Evolutionary conservation across 2,329 filamentous ascomycete genomes (phyloP), one percentile per base, ranked within the genome.

Genomic region (Gyromitra esculenta): DNA sequence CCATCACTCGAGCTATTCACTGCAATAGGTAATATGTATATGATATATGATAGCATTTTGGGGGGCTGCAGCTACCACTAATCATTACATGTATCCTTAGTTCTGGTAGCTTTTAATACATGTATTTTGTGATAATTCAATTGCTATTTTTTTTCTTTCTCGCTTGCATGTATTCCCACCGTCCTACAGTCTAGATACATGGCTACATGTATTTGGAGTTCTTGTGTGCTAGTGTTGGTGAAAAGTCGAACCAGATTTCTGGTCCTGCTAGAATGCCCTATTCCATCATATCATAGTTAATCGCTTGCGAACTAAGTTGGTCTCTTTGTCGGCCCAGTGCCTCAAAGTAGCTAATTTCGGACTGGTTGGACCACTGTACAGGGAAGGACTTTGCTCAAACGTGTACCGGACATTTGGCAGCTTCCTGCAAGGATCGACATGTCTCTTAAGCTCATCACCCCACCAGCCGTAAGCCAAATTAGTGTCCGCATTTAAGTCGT

Each of bases 241-340:
- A 31, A 13, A 9, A 31, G 2, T 1, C 4, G 9, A 13, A 21
- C 50, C 4, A 25, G 0, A 31, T 31, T 54, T 54, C 37, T 13
- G 11, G 11, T 37, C 54, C 54, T 57, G 25, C 2, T 45, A 9
- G 41, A 18, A 21, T 31, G 25, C 21, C 25, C 41, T 31, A 21
- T 57, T 18, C 13, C 7, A 2, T 18, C 52, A 25, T 74, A 21
- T 74, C 72, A 74, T 74, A 60, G 57, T 1, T 35, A 18, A 63
- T 74, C 72, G 69, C 72, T 74, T 65, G 64, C 15, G 64, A 45
- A 18, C 37, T 25, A 37, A 13, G 43, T 43, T 41, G 52, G 18
- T 54, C 68, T 13, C 13, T 31, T 48, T 57, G 4, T 54, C 52
- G 64, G 71, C n/a, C n/a, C 15, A 31, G n/a, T 18, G 37, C 25